Conservation (phyloP, 1,284 basidiomycete species). For the Ganoderma leucocontextum region DNA sequence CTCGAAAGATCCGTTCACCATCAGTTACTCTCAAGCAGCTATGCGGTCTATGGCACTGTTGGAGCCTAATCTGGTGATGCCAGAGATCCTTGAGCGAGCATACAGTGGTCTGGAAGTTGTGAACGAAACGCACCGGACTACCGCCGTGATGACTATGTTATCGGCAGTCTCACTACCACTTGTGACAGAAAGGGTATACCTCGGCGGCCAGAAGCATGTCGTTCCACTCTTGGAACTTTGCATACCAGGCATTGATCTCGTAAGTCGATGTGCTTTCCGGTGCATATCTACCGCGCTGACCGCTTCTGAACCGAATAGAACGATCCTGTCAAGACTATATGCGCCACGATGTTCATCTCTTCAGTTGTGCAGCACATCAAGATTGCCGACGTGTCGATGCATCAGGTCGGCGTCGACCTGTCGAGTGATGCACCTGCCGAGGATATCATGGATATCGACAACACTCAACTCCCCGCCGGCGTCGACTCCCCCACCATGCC, state of each 20-base stretch:
- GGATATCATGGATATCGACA: slow-evolving; percentile 62
- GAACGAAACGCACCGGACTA: slow-evolving; percentile 95
- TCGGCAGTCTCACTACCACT: slow-evolving; percentile 83
- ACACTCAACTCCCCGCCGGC: slow-evolving; percentile 59
- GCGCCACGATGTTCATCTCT: slow-evolving; percentile 82
- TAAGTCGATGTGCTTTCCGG: slow-evolving; percentile 43
- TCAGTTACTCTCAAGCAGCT: slow-evolving; percentile 74
- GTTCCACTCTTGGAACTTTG: slow-evolving; percentile 90
- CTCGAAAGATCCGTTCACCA: slow-evolving; percentile 81
- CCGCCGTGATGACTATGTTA: slow-evolving; percentile 91
- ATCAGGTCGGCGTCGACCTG: slow-evolving; percentile 61
- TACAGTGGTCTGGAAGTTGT: slow-evolving; percentile 92
- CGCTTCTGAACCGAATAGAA: slow-evolving; percentile 59
- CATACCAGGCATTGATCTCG: slow-evolving; percentile 90
- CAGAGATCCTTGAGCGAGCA: slow-evolving; percentile 91
- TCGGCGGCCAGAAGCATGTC: slow-evolving; percentile 89
- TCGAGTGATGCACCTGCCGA: slow-evolving; percentile 61
- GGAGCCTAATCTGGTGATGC: slow-evolving; percentile 91
- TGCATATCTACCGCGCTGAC: neutral
- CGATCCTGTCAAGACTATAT: slow-evolving; percentile 92
- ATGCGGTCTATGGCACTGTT: slow-evolving; percentile 81
- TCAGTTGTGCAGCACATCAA: slow-evolving; percentile 83
- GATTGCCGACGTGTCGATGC: slow-evolving; percentile 80
- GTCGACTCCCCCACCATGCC: slow-evolving; percentile 58
- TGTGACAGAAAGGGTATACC: slow-evolving; percentile 80